Evolutionary conservation across 2,329 filamentous ascomycete species (phyloP).

Genomic region (Trichoderma guizhouense): DNA sequence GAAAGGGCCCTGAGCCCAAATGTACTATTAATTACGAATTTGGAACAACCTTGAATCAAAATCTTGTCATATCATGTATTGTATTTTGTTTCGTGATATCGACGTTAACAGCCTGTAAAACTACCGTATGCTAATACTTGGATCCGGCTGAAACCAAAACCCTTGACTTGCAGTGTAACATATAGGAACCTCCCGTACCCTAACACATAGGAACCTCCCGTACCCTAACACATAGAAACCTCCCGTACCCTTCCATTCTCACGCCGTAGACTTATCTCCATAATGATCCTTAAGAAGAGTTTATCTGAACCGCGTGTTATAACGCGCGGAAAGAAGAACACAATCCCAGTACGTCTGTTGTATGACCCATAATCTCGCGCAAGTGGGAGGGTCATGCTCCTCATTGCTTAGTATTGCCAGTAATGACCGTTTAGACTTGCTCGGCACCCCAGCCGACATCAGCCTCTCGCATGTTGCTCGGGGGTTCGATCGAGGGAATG

Average conservation of each 20-base stretch:
- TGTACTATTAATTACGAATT: background rate
- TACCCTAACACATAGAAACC: background rate
- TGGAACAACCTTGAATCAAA: background rate
- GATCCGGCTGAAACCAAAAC: background rate
- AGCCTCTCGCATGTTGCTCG: slow-evolving; percentile 76
- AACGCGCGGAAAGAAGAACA: background rate
- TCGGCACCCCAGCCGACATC: slow-evolving; percentile 74
- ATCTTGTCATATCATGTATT: background rate
- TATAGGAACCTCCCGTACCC: background rate
- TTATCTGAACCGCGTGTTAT: background rate
- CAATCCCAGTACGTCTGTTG: background rate
- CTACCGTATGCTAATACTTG: background rate
- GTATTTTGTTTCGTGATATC: background rate
- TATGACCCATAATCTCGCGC: background rate
- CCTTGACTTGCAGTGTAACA: background rate
- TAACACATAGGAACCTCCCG: background rate
- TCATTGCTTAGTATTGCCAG: background rate
- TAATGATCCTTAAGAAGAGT: background rate
- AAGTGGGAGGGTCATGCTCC: background rate
- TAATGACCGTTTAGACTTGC: slow-evolving; percentile 55
- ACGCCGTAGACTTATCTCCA: background rate
- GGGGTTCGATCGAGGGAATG: slow-evolving; percentile 74
- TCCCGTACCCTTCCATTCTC: background rate
- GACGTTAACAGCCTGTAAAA: background rate
- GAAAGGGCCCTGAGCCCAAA: background rate